These are phyloP conservation scores for Euphorbia peplus DNA, from an alignment of 345 rosid species.

Conservation along the genomic window DNA sequence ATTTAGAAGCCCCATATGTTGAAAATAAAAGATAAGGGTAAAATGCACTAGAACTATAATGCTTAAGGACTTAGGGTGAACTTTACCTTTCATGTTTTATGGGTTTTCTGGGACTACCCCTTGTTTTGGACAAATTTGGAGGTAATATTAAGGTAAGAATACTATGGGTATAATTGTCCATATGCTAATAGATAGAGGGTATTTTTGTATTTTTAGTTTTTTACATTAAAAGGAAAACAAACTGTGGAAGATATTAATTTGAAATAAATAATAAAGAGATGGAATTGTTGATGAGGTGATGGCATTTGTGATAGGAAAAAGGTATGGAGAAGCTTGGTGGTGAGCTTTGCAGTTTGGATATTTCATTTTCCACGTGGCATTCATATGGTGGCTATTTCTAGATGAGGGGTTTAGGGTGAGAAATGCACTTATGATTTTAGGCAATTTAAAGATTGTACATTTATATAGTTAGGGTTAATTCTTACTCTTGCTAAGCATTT, in stretches of 20 bases:
- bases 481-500: background rate
- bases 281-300: constrained; percentile 57
- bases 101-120: constrained; percentile 38
- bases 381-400: constrained; percentile 27
- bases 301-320: constrained; percentile 29
- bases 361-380: constrained; percentile 48
- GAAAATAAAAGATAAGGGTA: too few relatives aligned
- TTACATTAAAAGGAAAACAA: too few relatives aligned
- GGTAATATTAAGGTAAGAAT: constrained; percentile 22
- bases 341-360: constrained; percentile 44
- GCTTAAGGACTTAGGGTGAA: too few relatives aligned
- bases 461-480: background rate
- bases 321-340: constrained; percentile 66
- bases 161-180: constrained; percentile 1
- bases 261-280: background rate
- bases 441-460: background rate
- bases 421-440: constrained; percentile 12
- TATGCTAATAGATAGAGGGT: background rate
- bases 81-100: too few relatives aligned
- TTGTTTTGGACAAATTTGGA: constrained; percentile 36
- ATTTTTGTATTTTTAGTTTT: background rate
- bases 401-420: constrained; percentile 65
- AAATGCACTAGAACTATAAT: too few relatives aligned
- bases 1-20: too few relatives aligned
- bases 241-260: too few relatives aligned